Percentiles rank a stretch among this genome's conserved stretches.
Conservation (phyloP, 805 yeast genomes). For the Myxozyma kluyveri region DNA sequence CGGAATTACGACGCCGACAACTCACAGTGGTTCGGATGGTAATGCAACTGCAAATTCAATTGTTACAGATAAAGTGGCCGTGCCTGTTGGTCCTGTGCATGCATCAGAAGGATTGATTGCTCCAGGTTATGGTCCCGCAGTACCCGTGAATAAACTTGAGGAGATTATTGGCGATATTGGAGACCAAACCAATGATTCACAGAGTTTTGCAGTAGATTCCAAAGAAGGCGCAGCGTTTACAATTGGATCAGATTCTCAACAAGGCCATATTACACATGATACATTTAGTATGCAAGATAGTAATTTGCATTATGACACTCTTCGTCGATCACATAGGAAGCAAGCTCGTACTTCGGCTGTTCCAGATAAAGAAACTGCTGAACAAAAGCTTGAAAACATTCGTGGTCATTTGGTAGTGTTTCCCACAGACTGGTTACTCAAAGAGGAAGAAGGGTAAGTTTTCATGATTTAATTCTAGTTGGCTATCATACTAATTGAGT, state of each 20-base stretch:
- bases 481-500: not conserved
- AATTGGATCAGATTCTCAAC: no score
- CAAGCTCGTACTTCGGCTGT: conserved; percentile 45
- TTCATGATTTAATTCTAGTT: not conserved
- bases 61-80: not conserved
- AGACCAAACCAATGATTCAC: not conserved
- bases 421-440: conserved; percentile 85
- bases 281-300: not conserved
- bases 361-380: conserved; percentile 74
- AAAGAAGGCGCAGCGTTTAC: not conserved
- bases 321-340: conserved; percentile 39
- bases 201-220: not conserved
- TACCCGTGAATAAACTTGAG: not conserved
- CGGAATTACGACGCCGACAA: not conserved
- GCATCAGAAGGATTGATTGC: not conserved
- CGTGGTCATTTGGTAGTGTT: conserved; percentile 88
- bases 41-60: not conserved
- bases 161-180: not conserved
- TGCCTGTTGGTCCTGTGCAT: not conserved
- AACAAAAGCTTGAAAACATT: conserved; percentile 62
- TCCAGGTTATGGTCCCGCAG: not conserved
- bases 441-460: conserved; percentile 62
- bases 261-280: not conserved
- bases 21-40: not conserved
- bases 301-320: conserved; percentile 12